Evolutionary conservation across 257 asterid species (phyloP), one percentile per base, ranked within the genome.

Genomic region (Nicotiana tabacum): DNA sequence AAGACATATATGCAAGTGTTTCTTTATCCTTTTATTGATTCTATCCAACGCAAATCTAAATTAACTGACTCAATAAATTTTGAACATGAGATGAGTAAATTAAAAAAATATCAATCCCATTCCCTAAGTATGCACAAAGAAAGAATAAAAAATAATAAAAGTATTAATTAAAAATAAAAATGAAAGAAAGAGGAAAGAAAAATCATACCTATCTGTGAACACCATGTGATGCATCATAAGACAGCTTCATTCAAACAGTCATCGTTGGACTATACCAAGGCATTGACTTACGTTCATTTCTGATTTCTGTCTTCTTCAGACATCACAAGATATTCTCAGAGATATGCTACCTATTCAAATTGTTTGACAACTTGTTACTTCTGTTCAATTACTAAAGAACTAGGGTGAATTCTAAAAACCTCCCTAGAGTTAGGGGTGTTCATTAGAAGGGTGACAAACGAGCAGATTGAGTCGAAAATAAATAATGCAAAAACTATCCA

Each of bases 291-390:
- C 4, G 1, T 46, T 72, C n/a, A 3, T 24, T 76, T 15, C 18
- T 53, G 51, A 53, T 53, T 53, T 53, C 2, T 76, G 80, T 76
- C 80, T 76, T 27, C 29, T 76, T 76, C 80, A 76, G 64, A 76
- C 64, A 29, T 27, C 53, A 51, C 64, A 76, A 76, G 27, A 74
- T 74, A 74, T 74, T 74, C 39, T 12, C 16, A 27, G 7, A 51
- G 80, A 48, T 74, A 74, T 74, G 64, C 27, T 27, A 48, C 30
- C 43, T 65, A 30, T 65, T 72, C 29, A 17, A 68, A 17, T 0
- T 35, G 21, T 46, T 13, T 13, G 9, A 27, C 80, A 48, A 74
- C 64, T 74, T 74, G 80, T 2, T 48, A 15, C 24, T 24, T 24
- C 27, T 43, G n/a, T 21, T 46, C 43, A 24, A 15, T 27, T 74